Conservation (phyloP, 306 rosid genomes). For the Malus domestica region DNA sequence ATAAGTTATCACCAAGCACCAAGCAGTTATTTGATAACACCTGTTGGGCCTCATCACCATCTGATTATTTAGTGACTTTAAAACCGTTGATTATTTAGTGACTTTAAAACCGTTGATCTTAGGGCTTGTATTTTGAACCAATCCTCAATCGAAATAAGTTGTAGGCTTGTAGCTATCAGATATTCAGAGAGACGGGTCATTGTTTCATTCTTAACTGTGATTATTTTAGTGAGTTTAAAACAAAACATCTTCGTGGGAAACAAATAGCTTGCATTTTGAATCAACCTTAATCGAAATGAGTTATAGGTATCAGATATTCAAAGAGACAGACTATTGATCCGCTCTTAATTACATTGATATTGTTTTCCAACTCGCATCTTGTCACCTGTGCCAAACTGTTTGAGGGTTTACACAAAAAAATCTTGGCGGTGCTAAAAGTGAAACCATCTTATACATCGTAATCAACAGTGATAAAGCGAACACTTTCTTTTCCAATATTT, state of each 20-base stretch:
- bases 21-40: neutral
- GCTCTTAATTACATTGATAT: no score
- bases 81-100: neutral
- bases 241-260: no score
- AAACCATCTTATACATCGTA: no score
- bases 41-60: neutral
- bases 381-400: no score
- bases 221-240: no score
- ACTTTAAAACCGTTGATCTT: neutral
- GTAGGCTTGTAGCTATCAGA: no score
- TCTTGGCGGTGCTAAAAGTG: no score
- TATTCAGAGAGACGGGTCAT: neutral
- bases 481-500: no score
- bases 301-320: no score
- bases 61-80: neutral
- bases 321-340: accelerated
- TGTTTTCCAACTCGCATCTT: no score
- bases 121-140: neutral
- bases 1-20: neutral
- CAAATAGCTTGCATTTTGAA: neutral
- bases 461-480: no score
- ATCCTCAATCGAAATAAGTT: neutral
- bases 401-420: no score
- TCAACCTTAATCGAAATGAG: neutral
- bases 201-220: neutral